Evolutionary conservation across 441 rosid species (phyloP).

Genomic region (Gossypium trilobum): DNA sequence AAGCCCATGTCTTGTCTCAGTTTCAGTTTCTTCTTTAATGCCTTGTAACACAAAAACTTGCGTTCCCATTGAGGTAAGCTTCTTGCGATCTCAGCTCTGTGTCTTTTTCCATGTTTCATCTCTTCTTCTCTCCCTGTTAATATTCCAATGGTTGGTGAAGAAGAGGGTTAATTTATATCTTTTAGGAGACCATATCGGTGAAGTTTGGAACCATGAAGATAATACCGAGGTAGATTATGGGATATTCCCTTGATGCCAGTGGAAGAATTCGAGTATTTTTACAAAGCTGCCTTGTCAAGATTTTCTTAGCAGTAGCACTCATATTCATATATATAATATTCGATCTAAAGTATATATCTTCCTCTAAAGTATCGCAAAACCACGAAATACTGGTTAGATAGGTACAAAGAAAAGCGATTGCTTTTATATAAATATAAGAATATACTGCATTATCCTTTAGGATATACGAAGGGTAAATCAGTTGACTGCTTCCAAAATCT

Average conservation of each 20-base stretch:
- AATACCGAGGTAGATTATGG: not conserved
- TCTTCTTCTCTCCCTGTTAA: not conserved
- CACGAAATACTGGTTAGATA: too few species aligned
- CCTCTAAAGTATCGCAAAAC: too few species aligned
- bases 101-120: conserved; percentile 39
- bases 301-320: too few species aligned
- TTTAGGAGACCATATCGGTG: too few species aligned
- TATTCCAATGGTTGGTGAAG: not conserved
- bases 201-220: not conserved
- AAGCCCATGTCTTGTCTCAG: conserved; percentile 22
- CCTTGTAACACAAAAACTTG: conserved; percentile 38
- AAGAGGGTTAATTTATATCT: not conserved
- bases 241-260: not conserved
- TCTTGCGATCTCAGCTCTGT: conserved; percentile 31
- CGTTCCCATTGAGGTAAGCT: conserved; percentile 37
- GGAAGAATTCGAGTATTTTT: too few species aligned
- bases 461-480: too few species aligned
- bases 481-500: too few species aligned
- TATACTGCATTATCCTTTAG: too few species aligned
- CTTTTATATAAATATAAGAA: too few species aligned
- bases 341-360: too few species aligned
- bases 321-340: too few species aligned
- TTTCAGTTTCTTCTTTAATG: conserved; percentile 40
- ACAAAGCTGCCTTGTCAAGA: not conserved
- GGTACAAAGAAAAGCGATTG: too few species aligned